Base-by-base conservation (phyloP, 1,139 yeast genomes). In the Blastobotrys malaysiensis region DNA sequence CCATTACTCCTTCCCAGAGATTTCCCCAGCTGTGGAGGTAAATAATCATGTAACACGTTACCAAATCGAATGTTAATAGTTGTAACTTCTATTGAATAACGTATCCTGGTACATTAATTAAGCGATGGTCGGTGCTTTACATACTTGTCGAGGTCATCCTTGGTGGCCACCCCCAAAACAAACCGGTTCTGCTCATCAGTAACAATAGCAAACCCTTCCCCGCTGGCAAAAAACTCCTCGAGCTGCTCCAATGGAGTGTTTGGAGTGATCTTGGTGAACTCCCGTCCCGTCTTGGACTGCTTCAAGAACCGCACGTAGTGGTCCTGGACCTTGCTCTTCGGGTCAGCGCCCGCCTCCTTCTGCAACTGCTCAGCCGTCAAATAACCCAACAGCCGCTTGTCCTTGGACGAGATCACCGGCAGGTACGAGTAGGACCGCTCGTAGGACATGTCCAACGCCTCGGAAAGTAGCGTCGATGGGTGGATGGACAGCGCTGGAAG, bases 81-180 rank as follows among this genome's bases (percentile, higher is more conserved):
- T n/a, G n/a, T n/a, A n/a, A n/a, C n/a, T n/a, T n/a, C n/a, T n/a
- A n/a, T n/a, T n/a, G n/a, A n/a, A n/a, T n/a, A n/a, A n/a, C n/a
- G n/a, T n/a, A n/a, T 11, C 11, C 6, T 11, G 6, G 14, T 49
- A 21, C 16, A 24, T 43, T 44, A 49, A 14, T 20, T 24, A 47
- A 46, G 11, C 11, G 31, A 49, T 21, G 86, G 86, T 55, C 86
- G 73, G 43, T 80, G 73, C 58, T 77, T 74, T 58, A 79, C 82
- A 62, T 76, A 82, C 63, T 74, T 76, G 16, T 71, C 73, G 61
- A 82, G 70, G 65, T 82, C 87, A 56, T 81, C 83, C n/a, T 82
- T 81, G 0, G 84, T 81, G 31, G 83, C 85, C 6, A 82, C 86
- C 3, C 86, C 87, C 56, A 82, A 75, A 11, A 82, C 86, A 65